These are phyloP conservation scores for Penicillium verrucosum DNA, from an alignment of 2,329 filamentous ascomycete species.

Conservation along the genomic window DNA sequence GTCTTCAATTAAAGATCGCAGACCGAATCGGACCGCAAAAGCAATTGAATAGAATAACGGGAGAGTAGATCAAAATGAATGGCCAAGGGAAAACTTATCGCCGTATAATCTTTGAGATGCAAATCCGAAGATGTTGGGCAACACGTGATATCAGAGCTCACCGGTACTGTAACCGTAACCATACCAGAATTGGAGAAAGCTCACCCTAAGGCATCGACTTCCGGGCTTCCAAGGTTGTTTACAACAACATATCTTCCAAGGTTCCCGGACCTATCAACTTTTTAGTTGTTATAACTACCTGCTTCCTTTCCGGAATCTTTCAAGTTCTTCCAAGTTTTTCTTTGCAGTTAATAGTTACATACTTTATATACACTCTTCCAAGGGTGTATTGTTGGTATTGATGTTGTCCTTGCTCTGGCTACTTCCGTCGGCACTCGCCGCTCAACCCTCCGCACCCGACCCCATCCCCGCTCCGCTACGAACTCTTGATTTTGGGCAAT, in stretches of 20 bases:
- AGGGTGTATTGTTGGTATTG: background rate
- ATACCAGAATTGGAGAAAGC: slow-evolving; percentile 5
- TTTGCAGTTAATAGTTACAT: background rate
- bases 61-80: background rate
- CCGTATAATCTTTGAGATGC: slow-evolving; percentile 26
- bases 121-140: slow-evolving; percentile 36
- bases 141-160: slow-evolving; percentile 36
- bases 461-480: slow-evolving; percentile 79
- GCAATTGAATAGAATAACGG: slow-evolving; percentile 8
- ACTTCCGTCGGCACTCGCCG: slow-evolving; percentile 41
- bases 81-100: slow-evolving; percentile 3
- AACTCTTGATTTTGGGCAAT: slow-evolving; percentile 82
- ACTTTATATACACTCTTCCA: background rate
- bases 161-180: slow-evolving; percentile 32
- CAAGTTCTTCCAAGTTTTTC: background rate
- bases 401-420: slow-evolving; percentile 21
- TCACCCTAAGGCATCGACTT: background rate
- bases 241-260: background rate
- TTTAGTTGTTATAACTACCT: background rate
- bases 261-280: background rate
- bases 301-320: background rate
- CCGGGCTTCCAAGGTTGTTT: background rate
- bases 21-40: slow-evolving; percentile 19
- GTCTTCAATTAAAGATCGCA: slow-evolving; percentile 18
- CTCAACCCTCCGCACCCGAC: slow-evolving; percentile 76